Evolutionary conservation across 176 grass and related monocot genomes (phyloP).

Genomic region (Paspalum notatum): DNA sequence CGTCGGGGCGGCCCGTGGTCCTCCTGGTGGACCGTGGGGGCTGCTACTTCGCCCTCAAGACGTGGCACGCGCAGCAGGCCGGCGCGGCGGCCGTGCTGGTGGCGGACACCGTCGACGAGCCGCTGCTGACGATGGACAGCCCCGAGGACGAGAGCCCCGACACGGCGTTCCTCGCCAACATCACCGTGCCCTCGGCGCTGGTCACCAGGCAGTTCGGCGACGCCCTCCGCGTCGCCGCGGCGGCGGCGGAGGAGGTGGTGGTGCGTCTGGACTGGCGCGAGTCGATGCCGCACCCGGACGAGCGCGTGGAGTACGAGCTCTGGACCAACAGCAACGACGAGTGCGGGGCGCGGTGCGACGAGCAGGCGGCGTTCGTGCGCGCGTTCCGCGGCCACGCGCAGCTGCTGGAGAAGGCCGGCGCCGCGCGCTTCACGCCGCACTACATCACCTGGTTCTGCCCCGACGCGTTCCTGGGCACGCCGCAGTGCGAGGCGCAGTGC

Average conservation of each 20-base stretch:
- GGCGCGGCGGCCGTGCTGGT: constrained; percentile 89
- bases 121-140: constrained; percentile 84
- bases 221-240: constrained; percentile 46
- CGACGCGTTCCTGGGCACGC: constrained; percentile 44
- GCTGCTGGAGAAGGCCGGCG: constrained; percentile 66
- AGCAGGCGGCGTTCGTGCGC: constrained; percentile 69
- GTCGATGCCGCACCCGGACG: constrained; percentile 91
- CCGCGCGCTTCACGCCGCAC: constrained; percentile 81
- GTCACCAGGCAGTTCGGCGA: constrained; percentile 52
- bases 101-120: constrained; percentile 71
- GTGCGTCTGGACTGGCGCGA: constrained; percentile 86
- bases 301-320: constrained; percentile 91
- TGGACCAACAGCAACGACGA: constrained; percentile 99
- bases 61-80: constrained; percentile 83
- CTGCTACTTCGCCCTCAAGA: constrained; percentile 93
- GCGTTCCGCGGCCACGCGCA: constrained; percentile 83
- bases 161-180: constrained; percentile 66
- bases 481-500: constrained; percentile 81
- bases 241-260: constrained; percentile 47
- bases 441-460: constrained; percentile 98
- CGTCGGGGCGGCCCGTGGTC: constrained; percentile 60
- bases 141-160: constrained; percentile 63
- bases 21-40: constrained; percentile 94
- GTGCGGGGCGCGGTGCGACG: constrained; percentile 77
- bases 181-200: constrained; percentile 82